Base-by-base conservation (phyloP, 495 filamentous ascomycete species). In the Aspergillus cristatus region DNA sequence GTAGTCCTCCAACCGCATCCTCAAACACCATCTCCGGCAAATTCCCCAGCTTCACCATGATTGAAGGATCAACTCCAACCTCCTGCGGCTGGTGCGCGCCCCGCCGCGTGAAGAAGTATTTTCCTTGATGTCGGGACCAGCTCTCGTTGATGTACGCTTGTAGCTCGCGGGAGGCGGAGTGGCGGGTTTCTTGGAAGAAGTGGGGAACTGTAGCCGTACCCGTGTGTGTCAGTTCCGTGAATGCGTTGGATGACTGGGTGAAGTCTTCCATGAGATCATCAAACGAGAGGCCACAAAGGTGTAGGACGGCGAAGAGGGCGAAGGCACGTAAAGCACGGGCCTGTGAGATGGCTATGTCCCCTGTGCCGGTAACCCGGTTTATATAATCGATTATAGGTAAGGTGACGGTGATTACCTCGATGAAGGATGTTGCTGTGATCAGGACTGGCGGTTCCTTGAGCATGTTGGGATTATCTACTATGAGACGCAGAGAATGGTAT, bases 341-440 rank as follows among this genome's bases (percentile, higher is more conserved):
- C 31, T 59, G 51, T 1, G 41, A 30, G 2, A 63, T 35, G 11
- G 57, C 41, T 24, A 4, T 24, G 20, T 24, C 5, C 43, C 37
- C 12, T 1, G 40, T 14, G 7, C 50, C 52, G 0, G 48, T 58
- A 14, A 54, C 40, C 7, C 66, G 58, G 29, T 65, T 42, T 34
- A 80, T 54, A 47, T 78, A 81, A 38, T 79, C 72, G 1, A 79
- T 34, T 6, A 72, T 36, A 11, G 62, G 61, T 14, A 81, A 53
- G 1, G 62, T 51, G 2, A 63, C 64, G 3, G 59, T 55, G n/a
- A 75, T 53, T 41, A 63, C 59, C 3, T 65, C 55, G 30, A 78
- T 51, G 32, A 72, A 67, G 3, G 51, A 50, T 14, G 55, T 51
- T 3, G 71, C 39, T 14, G 59, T 65, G 11, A 57, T 45, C 4